These are phyloP conservation scores for Rhizodiscina lignyota DNA, from an alignment of 495 filamentous ascomycete species.

Conservation along the genomic window DNA sequence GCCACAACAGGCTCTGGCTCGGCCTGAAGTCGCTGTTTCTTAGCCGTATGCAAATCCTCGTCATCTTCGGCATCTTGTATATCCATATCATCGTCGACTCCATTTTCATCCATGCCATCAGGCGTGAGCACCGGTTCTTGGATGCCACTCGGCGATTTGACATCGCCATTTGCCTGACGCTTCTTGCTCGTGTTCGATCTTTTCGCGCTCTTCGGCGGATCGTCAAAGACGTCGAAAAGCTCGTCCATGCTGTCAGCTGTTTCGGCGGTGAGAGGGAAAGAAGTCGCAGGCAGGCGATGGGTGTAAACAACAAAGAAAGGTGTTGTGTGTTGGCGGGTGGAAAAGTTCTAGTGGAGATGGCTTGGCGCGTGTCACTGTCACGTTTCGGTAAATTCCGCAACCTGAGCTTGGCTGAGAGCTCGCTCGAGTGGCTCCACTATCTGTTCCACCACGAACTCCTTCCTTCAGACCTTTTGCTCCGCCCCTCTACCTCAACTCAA, in stretches of 20 bases:
- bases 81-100: conserved; percentile 17
- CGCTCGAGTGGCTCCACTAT: no score
- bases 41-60: conserved; percentile 36
- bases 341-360: no score
- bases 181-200: conserved; percentile 24
- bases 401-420: no score
- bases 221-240: conserved; percentile 25
- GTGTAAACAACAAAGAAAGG: neutral
- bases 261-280: no score
- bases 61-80: conserved; percentile 5
- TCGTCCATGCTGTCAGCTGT: conserved; percentile 19
- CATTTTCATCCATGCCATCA: conserved; percentile 8
- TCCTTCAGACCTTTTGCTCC: no score
- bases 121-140: neutral
- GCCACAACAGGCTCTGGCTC: conserved; percentile 71
- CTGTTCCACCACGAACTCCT: no score
- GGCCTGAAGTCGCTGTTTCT: conserved; percentile 58
- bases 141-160: conserved; percentile 32
- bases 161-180: conserved; percentile 59
- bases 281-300: neutral
- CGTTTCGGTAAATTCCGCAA: no score
- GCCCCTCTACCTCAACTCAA: no score
- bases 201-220: conserved; percentile 5
- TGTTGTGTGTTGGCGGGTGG: no score
- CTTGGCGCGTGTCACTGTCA: no score